phyloP scores from a whole-genome alignment of 2,329 filamentous ascomycete genomes.

The Alternaria longipes region DNA sequence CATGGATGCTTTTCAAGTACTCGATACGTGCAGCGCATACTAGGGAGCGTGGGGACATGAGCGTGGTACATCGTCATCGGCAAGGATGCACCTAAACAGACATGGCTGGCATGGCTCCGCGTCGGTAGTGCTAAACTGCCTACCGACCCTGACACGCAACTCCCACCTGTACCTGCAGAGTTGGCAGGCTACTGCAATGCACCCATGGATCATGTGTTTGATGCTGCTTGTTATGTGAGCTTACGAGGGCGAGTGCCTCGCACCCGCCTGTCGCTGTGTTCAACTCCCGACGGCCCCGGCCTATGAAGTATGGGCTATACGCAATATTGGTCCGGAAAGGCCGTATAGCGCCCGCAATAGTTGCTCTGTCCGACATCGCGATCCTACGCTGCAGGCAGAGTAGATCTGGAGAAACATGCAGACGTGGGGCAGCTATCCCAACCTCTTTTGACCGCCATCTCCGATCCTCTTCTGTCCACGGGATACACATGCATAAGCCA shows the following conservation, averaged over 20 bases:
- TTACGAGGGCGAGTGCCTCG: neutral
- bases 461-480: conserved; percentile 21
- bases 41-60: conserved; percentile 20
- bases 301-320: neutral
- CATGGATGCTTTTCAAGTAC: conserved; percentile 8
- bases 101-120: conserved; percentile 17
- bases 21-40: conserved; percentile 12
- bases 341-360: neutral
- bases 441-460: conserved; percentile 13
- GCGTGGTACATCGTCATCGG: conserved; percentile 22
- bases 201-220: conserved; percentile 5
- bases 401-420: conserved; percentile 16
- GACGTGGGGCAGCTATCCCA: conserved; percentile 22
- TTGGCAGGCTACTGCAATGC: conserved; percentile 16
- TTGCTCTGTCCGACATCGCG: conserved; percentile 3
- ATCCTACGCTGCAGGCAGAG: conserved; percentile 9
- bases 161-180: conserved; percentile 23
- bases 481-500: conserved; percentile 26
- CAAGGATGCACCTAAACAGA: conserved; percentile 30
- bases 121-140: conserved; percentile 6
- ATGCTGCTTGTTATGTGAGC: neutral
- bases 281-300: neutral
- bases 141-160: conserved; percentile 6
- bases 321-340: conserved; percentile 1
- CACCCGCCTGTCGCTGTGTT: neutral